These are phyloP conservation scores for Termitomyces eurrhizus DNA, from an alignment of 768 basidiomycete species.

Conservation along the genomic window DNA sequence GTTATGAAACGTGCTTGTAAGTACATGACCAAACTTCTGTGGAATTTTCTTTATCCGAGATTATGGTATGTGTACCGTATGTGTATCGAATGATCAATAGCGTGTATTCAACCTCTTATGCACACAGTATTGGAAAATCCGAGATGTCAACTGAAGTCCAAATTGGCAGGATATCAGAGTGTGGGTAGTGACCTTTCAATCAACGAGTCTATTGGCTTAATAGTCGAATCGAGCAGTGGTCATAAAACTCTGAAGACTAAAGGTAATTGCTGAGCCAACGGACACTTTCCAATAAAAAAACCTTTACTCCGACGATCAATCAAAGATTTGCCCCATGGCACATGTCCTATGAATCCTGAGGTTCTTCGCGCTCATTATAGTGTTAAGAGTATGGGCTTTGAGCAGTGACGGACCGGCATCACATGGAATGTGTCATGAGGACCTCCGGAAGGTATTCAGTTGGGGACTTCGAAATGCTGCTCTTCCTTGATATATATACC, in stretches of 20 bases:
- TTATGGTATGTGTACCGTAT: neutral
- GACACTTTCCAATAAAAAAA: neutral
- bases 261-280: neutral
- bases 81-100: neutral
- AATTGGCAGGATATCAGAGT: neutral
- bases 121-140: neutral
- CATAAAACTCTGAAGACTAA: neutral
- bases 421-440: conserved; percentile 9
- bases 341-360: neutral
- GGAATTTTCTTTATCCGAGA: neutral
- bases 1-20: neutral
- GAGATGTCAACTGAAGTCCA: neutral
- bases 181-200: neutral
- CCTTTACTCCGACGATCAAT: neutral
- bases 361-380: conserved; percentile 5
- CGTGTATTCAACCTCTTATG: neutral
- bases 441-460: neutral
- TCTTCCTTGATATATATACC: conserved; percentile 1
- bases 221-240: neutral
- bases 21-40: neutral
- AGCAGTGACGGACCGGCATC: conserved; percentile 5
- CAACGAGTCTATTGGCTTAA: neutral
- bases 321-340: neutral
- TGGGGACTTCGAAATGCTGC: neutral
- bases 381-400: neutral